phyloP scores from a whole-genome alignment of 176 grass and related monocot species.

The Oryza meridionalis region DNA sequence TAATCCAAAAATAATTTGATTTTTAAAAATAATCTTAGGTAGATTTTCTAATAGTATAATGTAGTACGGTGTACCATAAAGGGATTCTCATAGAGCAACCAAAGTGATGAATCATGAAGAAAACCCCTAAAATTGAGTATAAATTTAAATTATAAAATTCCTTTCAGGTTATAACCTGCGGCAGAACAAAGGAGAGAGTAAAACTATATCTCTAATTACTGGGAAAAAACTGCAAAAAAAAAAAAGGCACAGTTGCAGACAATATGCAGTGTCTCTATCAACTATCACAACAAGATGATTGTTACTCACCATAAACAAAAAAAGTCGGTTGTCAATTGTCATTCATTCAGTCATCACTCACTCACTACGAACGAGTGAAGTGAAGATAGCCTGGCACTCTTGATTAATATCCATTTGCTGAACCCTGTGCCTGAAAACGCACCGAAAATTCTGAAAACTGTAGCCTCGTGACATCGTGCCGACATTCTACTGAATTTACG shows the following conservation, averaged over 20 bases:
- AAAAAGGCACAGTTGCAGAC: background rate
- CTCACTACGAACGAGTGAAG: background rate
- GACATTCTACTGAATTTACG: constrained; percentile 35
- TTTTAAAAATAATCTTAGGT: background rate
- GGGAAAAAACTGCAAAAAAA: background rate
- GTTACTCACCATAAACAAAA: background rate
- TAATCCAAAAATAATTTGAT: background rate
- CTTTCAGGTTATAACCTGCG: background rate
- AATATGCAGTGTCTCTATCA: constrained; percentile 23
- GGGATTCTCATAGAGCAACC: too few relatives aligned
- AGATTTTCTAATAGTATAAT: background rate
- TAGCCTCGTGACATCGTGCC: constrained; percentile 45
- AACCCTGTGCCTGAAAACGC: constrained; percentile 10
- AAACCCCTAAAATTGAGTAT: background rate
- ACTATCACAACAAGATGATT: background rate
- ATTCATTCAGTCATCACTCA: constrained; percentile 20
- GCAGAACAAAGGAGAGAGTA: too few relatives aligned
- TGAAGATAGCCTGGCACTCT: background rate
- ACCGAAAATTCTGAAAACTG: background rate
- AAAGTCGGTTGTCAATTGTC: background rate
- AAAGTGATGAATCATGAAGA: too few relatives aligned
- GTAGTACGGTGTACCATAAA: too few relatives aligned
- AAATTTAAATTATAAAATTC: background rate
- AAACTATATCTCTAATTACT: background rate
- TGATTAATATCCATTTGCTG: background rate